These are phyloP conservation scores for Closterium sp. DNA, from an alignment of 139 green algal genomes.

Conservation along the genomic window DNA sequence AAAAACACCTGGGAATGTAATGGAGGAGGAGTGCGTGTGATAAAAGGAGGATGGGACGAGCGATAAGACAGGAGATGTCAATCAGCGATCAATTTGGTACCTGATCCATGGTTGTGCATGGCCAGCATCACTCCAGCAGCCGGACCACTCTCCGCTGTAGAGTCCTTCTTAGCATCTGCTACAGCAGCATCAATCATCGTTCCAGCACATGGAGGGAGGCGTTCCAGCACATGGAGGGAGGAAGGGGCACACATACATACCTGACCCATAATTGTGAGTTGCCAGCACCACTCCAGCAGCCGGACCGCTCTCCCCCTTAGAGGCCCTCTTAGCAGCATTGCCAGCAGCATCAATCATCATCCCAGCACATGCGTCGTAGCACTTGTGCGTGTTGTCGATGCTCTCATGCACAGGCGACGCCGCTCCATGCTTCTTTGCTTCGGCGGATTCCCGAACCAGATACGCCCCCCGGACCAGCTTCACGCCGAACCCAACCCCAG, in stretches of 20 bases:
- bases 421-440: neutral
- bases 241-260: too few relatives aligned
- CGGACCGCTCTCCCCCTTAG: neutral
- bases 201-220: conserved; percentile 26
- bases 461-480: conserved; percentile 50
- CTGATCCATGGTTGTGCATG: conserved; percentile 44
- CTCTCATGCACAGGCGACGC: conserved; percentile 15
- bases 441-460: conserved; percentile 17
- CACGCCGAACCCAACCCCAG: conserved; percentile 28
- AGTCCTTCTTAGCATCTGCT: neutral
- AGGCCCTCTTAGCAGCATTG: neutral
- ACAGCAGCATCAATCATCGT: conserved; percentile 33
- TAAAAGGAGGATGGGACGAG: neutral
- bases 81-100: too few relatives aligned
- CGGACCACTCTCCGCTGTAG: neutral
- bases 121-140: conserved; percentile 24
- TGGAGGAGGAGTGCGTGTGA: too few relatives aligned
- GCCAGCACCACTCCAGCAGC: conserved; percentile 24
- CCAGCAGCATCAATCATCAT: conserved; percentile 35
- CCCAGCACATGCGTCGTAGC: conserved; percentile 39
- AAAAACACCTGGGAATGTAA: too few relatives aligned
- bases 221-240: too few relatives aligned
- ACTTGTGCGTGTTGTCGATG: conserved; percentile 36
- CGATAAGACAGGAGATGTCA: neutral
- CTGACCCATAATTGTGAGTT: conserved; percentile 47